A percentile compares a stretch with the other conserved stretches of the same genome.
Conservation (phyloP, 1,139 yeast species). For the Candida smagusa region DNA sequence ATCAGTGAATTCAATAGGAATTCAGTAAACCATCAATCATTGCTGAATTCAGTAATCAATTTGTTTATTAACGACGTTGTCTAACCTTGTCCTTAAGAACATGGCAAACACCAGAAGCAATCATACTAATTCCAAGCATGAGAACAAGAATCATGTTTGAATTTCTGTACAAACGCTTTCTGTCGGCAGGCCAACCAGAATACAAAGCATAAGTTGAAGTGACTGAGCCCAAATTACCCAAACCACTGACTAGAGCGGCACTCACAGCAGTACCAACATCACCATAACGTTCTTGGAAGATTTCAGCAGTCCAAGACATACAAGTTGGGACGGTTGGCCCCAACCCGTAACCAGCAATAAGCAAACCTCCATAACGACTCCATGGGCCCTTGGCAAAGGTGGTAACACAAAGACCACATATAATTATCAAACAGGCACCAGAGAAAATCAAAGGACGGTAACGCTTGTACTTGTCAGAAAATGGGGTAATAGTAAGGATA, state of each 20-base stretch:
- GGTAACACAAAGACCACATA: conserved; percentile 70
- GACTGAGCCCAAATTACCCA: conserved; percentile 84
- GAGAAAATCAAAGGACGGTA: conserved; percentile 61
- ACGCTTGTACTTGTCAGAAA: conserved; percentile 65
- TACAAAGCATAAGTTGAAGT: conserved; percentile 83
- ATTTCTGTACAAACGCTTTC: conserved; percentile 54
- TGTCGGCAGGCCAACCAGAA: conserved; percentile 84
- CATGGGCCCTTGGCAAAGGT: conserved; percentile 74
- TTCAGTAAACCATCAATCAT: too few species aligned
- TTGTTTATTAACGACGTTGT: conserved; percentile 8
- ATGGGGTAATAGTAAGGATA: conserved; percentile 70
- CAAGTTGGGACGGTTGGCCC: conserved; percentile 90
- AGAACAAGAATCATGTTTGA: conserved; percentile 84
- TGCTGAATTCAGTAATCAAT: too few species aligned
- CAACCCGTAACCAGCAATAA: conserved; percentile 80
- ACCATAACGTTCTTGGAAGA: conserved; percentile 68
- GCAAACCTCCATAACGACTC: conserved; percentile 75
- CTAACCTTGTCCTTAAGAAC: conserved; percentile 22
- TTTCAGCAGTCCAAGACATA: conserved; percentile 85
- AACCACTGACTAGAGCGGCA: conserved; percentile 78
- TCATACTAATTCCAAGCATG: conserved; percentile 69
- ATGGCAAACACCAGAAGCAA: conserved; percentile 41
- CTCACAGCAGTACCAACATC: conserved; percentile 84
- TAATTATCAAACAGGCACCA: conserved; percentile 60
- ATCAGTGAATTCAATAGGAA: too few species aligned